Conservation (phyloP, 176 grass and related monocot species). For the Thalia dealbata region DNA sequence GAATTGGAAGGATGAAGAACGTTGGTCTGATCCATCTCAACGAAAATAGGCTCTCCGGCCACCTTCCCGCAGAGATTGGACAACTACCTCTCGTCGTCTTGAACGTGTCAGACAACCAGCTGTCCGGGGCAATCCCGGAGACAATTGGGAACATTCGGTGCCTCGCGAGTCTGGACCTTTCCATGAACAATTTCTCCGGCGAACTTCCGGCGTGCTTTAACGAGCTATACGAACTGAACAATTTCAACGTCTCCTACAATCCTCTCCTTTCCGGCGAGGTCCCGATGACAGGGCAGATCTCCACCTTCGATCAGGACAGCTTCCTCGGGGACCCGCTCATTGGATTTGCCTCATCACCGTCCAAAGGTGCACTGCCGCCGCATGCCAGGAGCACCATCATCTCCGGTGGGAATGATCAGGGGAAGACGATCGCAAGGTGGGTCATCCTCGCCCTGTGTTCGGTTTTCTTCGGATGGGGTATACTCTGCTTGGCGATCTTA, state of each 20-base stretch:
- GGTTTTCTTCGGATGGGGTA: too few species aligned
- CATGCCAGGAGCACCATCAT: too few species aligned
- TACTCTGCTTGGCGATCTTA: too few species aligned
- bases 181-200: slow-evolving; percentile 77
- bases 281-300: slow-evolving; percentile 34
- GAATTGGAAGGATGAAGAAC: slow-evolving; percentile 45
- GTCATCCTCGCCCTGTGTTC: too few species aligned
- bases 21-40: slow-evolving; percentile 71
- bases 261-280: slow-evolving; percentile 43
- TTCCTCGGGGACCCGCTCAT: slow-evolving; percentile 32
- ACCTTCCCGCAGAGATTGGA: slow-evolving; percentile 38
- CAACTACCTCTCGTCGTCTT: slow-evolving; percentile 58
- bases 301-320: slow-evolving; percentile 53
- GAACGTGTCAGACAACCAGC: slow-evolving; percentile 50
- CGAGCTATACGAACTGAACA: slow-evolving; percentile 33
- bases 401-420: too few species aligned
- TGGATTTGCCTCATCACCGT: too few species aligned
- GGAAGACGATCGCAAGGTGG: too few species aligned
- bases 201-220: slow-evolving; percentile 50
- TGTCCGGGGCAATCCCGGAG: slow-evolving; percentile 52
- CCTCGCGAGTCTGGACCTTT: slow-evolving; percentile 56
- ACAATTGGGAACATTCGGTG: slow-evolving; percentile 48
- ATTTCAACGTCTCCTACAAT: slow-evolving; percentile 87
- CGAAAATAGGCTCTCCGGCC: slow-evolving; percentile 36
- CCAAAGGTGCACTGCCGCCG: too few species aligned